phyloP scores from a whole-genome alignment of 2,329 filamentous ascomycete species.

The Fusarium neocosmosporiellum region DNA sequence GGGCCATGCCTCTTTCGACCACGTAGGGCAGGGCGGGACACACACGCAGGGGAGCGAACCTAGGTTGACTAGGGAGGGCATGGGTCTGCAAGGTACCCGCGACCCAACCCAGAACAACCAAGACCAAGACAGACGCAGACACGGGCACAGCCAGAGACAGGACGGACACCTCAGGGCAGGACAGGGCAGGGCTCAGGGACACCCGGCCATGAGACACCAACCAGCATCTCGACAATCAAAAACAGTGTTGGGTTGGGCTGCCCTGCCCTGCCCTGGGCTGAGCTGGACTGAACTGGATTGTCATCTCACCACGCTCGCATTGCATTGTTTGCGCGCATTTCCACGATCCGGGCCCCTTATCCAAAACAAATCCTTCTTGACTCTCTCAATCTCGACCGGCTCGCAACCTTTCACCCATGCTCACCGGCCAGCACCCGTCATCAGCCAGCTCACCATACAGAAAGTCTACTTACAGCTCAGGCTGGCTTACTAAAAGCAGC shows the following conservation, averaged over 20 bases:
- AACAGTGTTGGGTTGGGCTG: neutral
- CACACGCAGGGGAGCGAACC: neutral
- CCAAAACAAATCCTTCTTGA: conserved; percentile 26
- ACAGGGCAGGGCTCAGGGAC: neutral
- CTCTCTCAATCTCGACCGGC: neutral
- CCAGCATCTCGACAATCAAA: conserved; percentile 11
- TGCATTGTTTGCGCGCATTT: conserved; percentile 13
- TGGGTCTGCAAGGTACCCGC: conserved; percentile 43
- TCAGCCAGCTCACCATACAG: conserved; percentile 20
- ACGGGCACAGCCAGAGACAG: neutral
- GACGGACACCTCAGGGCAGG: neutral
- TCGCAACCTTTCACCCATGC: conserved; percentile 4
- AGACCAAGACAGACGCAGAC: neutral
- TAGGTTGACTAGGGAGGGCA: conserved; percentile 14
- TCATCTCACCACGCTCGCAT: conserved; percentile 11
- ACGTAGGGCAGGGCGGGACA: conserved; percentile 20
- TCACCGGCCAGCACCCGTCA: neutral
- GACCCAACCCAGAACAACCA: conserved; percentile 20
- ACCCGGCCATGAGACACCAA: neutral
- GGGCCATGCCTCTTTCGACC: conserved; percentile 7
- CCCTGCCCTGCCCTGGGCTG: neutral
- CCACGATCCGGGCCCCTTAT: conserved; percentile 6
- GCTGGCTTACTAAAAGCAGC: neutral
- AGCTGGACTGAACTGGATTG: neutral
- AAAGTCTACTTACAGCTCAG: neutral